Evolutionary conservation across 2,329 filamentous ascomycete species (phyloP), one percentile per base, ranked within the genome.

Genomic region (Aulographum hederae): DNA sequence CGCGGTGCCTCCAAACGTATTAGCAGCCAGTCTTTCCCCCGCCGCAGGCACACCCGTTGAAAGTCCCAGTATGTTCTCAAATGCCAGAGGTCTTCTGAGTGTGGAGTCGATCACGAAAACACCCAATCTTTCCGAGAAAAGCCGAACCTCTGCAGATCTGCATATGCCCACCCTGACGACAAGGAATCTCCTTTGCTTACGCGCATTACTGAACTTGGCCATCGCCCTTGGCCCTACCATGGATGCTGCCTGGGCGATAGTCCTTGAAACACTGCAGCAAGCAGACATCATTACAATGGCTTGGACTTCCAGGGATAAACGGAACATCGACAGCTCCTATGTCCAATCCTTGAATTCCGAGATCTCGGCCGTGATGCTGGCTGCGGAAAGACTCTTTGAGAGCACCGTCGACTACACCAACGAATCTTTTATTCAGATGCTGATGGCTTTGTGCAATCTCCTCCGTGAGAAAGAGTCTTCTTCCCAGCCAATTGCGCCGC

Each of bases 181-280:
- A 3, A 69, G 89, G 5, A 95, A 98, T 46, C 59, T 98, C 3
- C 61, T 95, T 2, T 98, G 89, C 44, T 60, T 98, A 27, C 66
- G 91, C 45, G 89, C 89, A 18, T 62, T 98, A 12, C 58, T 98
- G n/a, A 98, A 98, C 43, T 58, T 98, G 3, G 89, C 89, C 2
- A 98, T 95, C 44, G 89, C 89, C 2, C 58, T 98, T 1, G 89
- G 89, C 0, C 84, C 89, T 3, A 93, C 82, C 0, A 62, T 98
- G 1, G 74, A 78, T 21, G 63, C 67, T 11, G 79, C 86, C 1
- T 98, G 91, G 80, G 74, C 73, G 2, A 95, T 98, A 35, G 64
- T 98, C 12, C 65, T 98, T 2, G 85, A 92, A 45, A 92, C 85
- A 0, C 58, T 98, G 5, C 84, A 94, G 45, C 81, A 94, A 50